These are phyloP conservation scores for Pichia sp. DNA, from an alignment of 1,139 yeast genomes.

Conservation along the genomic window DNA sequence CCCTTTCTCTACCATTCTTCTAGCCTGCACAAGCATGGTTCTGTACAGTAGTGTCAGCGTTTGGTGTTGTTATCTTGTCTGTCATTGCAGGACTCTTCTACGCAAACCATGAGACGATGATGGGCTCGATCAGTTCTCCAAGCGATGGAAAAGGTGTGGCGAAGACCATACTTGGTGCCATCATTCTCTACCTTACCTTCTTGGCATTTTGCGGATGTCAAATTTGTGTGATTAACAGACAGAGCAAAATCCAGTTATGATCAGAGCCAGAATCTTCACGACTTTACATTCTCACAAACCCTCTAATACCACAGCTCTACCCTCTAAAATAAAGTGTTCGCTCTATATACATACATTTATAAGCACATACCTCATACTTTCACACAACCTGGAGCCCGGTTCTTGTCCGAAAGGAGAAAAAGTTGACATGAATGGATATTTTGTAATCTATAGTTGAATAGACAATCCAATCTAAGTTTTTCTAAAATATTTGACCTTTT, in stretches of 20 bases:
- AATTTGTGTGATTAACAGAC: constrained; percentile 57
- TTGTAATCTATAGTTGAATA: no score
- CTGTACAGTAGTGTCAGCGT: constrained; percentile 87
- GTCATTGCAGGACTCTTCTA: constrained; percentile 80
- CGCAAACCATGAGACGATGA: constrained; percentile 81
- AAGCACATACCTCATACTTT: no score
- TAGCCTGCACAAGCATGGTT: constrained; percentile 87
- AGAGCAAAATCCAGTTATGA: constrained; percentile 49
- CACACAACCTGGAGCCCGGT: no score
- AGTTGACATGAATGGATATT: no score
- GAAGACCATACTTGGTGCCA: constrained; percentile 84
- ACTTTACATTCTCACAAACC: no score
- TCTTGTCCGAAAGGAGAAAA: no score
- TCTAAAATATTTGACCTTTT: no score
- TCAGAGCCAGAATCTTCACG: no score
- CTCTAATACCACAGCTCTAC: no score
- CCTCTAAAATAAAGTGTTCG: no score
- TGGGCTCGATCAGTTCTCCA: constrained; percentile 89
- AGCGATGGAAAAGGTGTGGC: constrained; percentile 91
- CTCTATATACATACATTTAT: no score
- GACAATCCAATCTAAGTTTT: no score
- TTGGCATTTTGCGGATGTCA: constrained; percentile 89
- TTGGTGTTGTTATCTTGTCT: constrained; percentile 82
- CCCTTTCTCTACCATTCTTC: neutral
- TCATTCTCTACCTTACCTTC: constrained; percentile 72